Base-by-base conservation (phyloP, 2,329 filamentous ascomycete species). In the Neurospora sp. region DNA sequence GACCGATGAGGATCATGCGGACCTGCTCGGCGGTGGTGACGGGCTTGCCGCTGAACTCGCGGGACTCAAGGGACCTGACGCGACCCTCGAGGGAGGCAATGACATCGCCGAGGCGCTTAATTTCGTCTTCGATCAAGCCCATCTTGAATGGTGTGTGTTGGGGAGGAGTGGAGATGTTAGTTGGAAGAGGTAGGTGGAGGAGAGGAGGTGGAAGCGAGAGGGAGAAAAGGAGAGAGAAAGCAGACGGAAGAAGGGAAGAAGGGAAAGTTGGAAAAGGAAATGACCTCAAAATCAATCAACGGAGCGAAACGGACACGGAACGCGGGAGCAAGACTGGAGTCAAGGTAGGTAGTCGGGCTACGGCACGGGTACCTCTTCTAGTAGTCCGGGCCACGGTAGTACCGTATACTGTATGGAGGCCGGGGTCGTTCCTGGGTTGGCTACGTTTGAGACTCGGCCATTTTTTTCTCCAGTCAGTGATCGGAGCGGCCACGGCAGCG, bases 1-100 rank as follows among this genome's bases (percentile, higher is more conserved):
- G 96, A 43, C 96, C 96, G 85, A 99, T 98, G 78, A 99, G 85
- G 78, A 99, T 93, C 92, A 99, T 97, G 83, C 96, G 91, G 82
- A 99, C 88, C 78, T 91, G 87, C 75, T 90, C 86, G 46, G 85
- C 76, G 72, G 85, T 85, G 77, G 83, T 84, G 77, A 82, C 83
- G 72, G 83, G 79, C 52, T 82, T 79, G 75, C 84, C 83, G 75
- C 87, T 85, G 71, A 85, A 83, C 76, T 96, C 84, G 79, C 89
- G 89, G 78, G 86, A 82, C 82, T 99, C 96, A 75, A 99, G 88
- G 79, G 92, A 87, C 82, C 91, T 89, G 77, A 99, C 91, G 78
- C 95, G 91, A 79, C 88, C 84, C 83, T 98, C 93, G 77, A 99
- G 90, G 83, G 88, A 88, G 80, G 88, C 85, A 80, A 98, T 90